A percentile compares a stretch with the other conserved stretches of the same genome.
These are phyloP conservation scores for Cynanchum wilfordii DNA, from an alignment of 257 asterid genomes.

Conservation along the genomic window DNA sequence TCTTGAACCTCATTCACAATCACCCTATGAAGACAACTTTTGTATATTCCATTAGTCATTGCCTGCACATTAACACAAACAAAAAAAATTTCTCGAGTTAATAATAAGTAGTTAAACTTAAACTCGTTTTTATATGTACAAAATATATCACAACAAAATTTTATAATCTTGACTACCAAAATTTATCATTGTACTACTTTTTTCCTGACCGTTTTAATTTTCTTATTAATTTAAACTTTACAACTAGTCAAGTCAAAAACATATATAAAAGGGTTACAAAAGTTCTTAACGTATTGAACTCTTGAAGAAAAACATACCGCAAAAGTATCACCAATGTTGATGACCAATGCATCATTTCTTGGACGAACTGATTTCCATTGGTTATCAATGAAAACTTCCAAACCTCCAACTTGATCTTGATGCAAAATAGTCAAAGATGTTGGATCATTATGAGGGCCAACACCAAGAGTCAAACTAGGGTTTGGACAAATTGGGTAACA, in stretches of 20 bases:
- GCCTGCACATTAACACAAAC: conserved; percentile 36
- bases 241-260: too few species aligned
- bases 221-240: too few species aligned
- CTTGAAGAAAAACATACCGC: too few species aligned
- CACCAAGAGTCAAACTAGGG: conserved; percentile 56
- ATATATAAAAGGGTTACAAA: too few species aligned
- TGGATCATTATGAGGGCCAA: conserved; percentile 75
- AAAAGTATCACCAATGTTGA: conserved; percentile 20
- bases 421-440: conserved; percentile 63
- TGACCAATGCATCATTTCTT: conserved; percentile 48
- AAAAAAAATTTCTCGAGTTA: too few species aligned
- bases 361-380: conserved; percentile 56
- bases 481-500: conserved; percentile 57
- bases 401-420: conserved; percentile 65
- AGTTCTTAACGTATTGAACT: too few species aligned
- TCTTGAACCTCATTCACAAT: conserved; percentile 44
- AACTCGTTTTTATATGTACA: too few species aligned
- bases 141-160: too few species aligned
- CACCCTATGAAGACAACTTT: conserved; percentile 74
- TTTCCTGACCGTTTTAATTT: too few species aligned
- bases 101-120: too few species aligned
- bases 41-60: conserved; percentile 57
- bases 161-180: too few species aligned
- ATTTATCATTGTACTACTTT: too few species aligned
- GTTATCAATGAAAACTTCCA: conserved; percentile 51